Evolutionary conservation across 441 rosid genomes (phyloP).

Genomic region (Biscutella auriculata): DNA sequence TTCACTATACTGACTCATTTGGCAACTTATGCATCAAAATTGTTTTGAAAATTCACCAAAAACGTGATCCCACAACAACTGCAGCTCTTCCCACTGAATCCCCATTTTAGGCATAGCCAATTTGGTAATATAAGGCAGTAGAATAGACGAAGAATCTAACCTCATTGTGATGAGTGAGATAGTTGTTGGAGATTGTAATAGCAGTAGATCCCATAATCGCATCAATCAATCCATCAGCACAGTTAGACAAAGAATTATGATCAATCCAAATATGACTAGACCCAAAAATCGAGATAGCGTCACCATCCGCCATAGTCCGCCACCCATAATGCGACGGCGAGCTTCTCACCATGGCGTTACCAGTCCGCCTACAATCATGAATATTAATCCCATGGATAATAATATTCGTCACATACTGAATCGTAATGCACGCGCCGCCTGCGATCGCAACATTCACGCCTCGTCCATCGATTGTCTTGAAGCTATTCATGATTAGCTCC

Average conservation of each 20-base stretch:
- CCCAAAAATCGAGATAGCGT: constrained; percentile 36
- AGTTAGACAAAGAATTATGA: constrained; percentile 37
- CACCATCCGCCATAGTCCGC: constrained; percentile 48
- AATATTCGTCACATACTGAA: constrained; percentile 37
- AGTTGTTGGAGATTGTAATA: constrained; percentile 37
- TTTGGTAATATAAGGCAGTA: no score
- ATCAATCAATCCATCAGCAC: constrained; percentile 41
- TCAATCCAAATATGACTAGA: constrained; percentile 41
- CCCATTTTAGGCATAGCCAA: no score
- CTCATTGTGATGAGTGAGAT: constrained; percentile 38
- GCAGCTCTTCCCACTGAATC: no score
- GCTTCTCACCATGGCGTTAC: constrained; percentile 43
- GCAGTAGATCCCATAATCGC: constrained; percentile 41
- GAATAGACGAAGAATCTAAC: constrained; percentile 9
- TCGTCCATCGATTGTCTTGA: constrained; percentile 44
- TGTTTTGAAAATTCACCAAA: no score
- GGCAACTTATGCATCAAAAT: no score
- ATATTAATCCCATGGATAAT: constrained; percentile 38
- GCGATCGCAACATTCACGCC: constrained; percentile 45
- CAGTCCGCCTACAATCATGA: constrained; percentile 37
- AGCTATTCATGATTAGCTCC: constrained; percentile 48
- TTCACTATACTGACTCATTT: neutral
- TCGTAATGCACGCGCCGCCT: constrained; percentile 38
- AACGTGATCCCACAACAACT: no score
- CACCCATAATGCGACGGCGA: constrained; percentile 41